Percentiles rank a stretch among this genome's conserved stretches.
Conservation (phyloP, 805 yeast genomes). For the Lipomyces starkeyi region DNA sequence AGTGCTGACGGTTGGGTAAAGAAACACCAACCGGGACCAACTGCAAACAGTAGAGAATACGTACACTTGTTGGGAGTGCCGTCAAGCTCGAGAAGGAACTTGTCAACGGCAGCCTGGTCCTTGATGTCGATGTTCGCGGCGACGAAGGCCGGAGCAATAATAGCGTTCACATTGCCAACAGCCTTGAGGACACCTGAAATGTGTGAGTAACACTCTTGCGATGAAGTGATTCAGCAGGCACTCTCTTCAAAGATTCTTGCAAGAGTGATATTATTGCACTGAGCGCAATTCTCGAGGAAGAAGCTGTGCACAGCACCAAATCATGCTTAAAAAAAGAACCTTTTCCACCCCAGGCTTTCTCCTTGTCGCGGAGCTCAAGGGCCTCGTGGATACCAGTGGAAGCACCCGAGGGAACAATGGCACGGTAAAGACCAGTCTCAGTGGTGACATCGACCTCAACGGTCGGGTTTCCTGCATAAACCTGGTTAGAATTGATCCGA, state of each 20-base stretch:
- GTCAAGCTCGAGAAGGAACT: slow-evolving; percentile 82
- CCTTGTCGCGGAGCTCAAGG: slow-evolving; percentile 96
- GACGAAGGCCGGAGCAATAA: slow-evolving; percentile 92
- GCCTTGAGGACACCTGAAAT: slow-evolving; percentile 75
- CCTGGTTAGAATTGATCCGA: background rate
- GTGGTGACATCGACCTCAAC: slow-evolving; percentile 98
- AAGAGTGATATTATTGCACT: background rate
- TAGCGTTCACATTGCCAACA: slow-evolving; percentile 91
- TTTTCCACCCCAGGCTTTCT: slow-evolving; percentile 98
- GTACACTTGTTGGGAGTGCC: slow-evolving; percentile 93
- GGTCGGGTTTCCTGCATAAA: slow-evolving; percentile 77
- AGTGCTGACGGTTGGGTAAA: background rate
- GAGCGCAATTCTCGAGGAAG: background rate
- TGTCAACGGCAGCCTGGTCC: slow-evolving; percentile 86
- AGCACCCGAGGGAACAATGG: slow-evolving; percentile 99
- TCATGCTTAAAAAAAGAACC: slow-evolving; percentile 54
- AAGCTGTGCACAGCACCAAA: background rate
- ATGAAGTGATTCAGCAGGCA: background rate
- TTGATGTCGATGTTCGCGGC: slow-evolving; percentile 81
- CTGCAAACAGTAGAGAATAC: background rate
- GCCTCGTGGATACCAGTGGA: slow-evolving; percentile 99
- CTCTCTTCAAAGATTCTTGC: background rate
- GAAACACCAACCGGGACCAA: background rate
- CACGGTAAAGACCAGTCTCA: slow-evolving; percentile 90
- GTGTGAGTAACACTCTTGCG: background rate